Conservation (phyloP, 306 rosid genomes). For the Ochetophila trinervis region DNA sequence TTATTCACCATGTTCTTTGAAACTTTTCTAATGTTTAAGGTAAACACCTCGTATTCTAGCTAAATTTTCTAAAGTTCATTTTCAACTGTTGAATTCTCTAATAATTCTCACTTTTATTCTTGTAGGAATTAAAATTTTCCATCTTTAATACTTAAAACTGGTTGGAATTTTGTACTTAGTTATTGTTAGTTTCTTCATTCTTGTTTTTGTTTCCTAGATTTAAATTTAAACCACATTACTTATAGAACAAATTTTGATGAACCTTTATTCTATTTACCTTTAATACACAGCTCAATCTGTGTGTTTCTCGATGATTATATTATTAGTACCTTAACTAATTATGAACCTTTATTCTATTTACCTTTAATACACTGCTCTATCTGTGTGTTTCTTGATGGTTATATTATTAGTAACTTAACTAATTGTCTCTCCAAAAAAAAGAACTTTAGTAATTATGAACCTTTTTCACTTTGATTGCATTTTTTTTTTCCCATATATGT, state of each 20-base stretch:
- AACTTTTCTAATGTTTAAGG: neutral
- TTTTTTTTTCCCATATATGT: slow-evolving; percentile 9
- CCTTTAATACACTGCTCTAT: neutral
- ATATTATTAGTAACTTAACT: neutral
- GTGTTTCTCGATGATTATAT: neutral
- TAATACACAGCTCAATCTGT: neutral
- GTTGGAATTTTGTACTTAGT: too few species aligned
- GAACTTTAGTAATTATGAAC: neutral
- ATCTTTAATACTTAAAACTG: too few species aligned
- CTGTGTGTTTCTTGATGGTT: neutral
- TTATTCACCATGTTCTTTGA: neutral
- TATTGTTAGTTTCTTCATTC: too few species aligned
- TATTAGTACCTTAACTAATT: neutral
- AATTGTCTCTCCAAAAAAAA: neutral
- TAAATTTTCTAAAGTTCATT: neutral
- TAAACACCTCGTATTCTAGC: neutral
- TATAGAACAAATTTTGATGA: neutral
- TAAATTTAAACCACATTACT: neutral
- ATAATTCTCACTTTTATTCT: too few species aligned
- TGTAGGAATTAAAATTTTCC: too few species aligned
- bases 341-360: neutral
- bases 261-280: neutral
- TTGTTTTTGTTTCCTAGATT: neutral
- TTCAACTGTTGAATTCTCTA: too few species aligned
- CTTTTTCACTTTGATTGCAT: neutral